These are phyloP conservation scores for Colletotrichum sp. DNA, from an alignment of 2,329 filamentous ascomycete genomes.

Conservation along the genomic window DNA sequence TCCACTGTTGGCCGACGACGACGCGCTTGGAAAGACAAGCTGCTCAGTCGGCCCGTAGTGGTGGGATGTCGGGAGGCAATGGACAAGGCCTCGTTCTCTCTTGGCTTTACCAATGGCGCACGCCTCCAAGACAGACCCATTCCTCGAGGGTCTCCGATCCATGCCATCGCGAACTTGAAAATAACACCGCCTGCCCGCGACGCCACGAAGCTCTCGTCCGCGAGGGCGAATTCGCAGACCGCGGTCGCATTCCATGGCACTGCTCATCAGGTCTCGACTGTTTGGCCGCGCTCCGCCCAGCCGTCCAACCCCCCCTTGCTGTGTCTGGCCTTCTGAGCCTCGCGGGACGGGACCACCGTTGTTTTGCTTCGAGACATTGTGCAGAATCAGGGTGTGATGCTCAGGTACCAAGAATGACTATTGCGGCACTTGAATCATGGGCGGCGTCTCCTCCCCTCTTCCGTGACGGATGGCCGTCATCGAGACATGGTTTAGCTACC, in stretches of 20 bases:
- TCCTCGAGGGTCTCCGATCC: background rate
- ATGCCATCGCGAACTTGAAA: conserved; percentile 5
- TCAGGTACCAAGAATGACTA: background rate
- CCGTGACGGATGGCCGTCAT: background rate
- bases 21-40: background rate
- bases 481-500: background rate
- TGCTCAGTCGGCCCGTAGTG: background rate
- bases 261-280: background rate
- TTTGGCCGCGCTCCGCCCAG: background rate
- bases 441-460: background rate
- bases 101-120: background rate
- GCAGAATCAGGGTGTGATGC: background rate
- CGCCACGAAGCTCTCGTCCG: background rate
- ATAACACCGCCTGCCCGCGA: background rate
- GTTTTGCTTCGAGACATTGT: conserved; percentile 14
- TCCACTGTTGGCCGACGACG: background rate
- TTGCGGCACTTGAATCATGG: background rate
- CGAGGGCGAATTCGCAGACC: background rate
- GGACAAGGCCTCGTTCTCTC: background rate
- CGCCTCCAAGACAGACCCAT: background rate
- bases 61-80: background rate
- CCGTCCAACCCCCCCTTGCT: background rate
- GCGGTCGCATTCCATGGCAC: background rate
- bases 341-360: conserved; percentile 1
- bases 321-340: background rate